These are phyloP conservation scores for Ilex asprella DNA, from an alignment of 257 asterid genomes.

Conservation along the genomic window DNA sequence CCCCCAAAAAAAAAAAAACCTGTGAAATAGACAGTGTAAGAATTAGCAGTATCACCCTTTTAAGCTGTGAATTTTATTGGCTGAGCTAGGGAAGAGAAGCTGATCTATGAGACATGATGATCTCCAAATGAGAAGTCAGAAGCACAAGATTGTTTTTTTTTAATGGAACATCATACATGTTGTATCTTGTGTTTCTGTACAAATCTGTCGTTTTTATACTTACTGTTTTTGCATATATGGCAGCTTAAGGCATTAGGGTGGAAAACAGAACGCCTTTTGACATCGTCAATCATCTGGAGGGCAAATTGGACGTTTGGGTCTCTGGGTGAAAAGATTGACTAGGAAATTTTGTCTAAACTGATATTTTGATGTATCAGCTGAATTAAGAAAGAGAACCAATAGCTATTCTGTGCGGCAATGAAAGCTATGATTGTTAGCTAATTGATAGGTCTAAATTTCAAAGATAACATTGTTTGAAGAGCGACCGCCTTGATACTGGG, in stretches of 20 bases:
- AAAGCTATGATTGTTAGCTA: too few relatives aligned
- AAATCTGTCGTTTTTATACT: background rate
- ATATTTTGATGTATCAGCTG: too few relatives aligned
- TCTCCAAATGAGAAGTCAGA: background rate
- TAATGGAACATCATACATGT: background rate
- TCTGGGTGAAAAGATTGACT: constrained; percentile 47
- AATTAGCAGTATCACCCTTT: too few relatives aligned
- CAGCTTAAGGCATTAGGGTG: constrained; percentile 79
- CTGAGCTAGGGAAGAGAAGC: background rate
- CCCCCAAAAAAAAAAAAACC: too few relatives aligned
- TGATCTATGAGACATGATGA: too few relatives aligned
- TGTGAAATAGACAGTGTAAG: too few relatives aligned
- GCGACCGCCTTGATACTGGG: too few relatives aligned
- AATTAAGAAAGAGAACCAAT: too few relatives aligned
- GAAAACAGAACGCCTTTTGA: constrained; percentile 82
- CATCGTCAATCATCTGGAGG: constrained; percentile 85
- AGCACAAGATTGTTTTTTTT: too few relatives aligned
- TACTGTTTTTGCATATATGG: constrained; percentile 11
- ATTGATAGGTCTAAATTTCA: too few relatives aligned
- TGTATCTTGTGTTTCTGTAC: background rate
- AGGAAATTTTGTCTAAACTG: background rate
- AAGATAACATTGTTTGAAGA: too few relatives aligned
- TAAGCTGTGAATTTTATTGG: background rate
- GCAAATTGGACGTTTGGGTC: constrained; percentile 62
- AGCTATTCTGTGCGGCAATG: too few relatives aligned